Evolutionary conservation across 2,329 filamentous ascomycete species (phyloP), one percentile per base, ranked within the genome.

Genomic region (Cytospora chrysosperma): DNA sequence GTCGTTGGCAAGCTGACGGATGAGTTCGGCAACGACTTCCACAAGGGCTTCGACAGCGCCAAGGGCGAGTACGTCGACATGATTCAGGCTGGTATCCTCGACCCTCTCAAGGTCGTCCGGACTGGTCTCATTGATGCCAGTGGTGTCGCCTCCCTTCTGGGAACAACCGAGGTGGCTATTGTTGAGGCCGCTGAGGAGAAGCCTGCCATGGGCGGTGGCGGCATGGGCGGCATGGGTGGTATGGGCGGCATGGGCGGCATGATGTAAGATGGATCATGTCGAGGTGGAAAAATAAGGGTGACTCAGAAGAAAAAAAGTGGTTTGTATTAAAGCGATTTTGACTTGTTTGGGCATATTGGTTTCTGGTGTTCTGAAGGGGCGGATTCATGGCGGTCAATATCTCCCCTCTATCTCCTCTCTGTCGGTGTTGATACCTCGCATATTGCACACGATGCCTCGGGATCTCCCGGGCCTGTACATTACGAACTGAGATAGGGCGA

Each of bases 51-150:
- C 82, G 92, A 99, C 86, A 95, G 91, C 81, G 82, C 92, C 77
- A 97, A 93, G 85, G 93, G 94, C 79, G 91, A 98, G 83, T 99
- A 97, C 81, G 93, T 97, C 70, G 94, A 99, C 84, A 98, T 99
- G 95, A 97, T 99, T 75, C 78, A 86, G 68, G 87, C 92, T 70
- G 95, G 95, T 90, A 99, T 99, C 78, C 90, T 99, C 65, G 95
- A 99, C 78, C 95, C 95, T 69, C 91, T 99, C 85, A 99, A 99
- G 91, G 95, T 99, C 71, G 95, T 99, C 75, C 93, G 95, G 73
- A 99, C 95, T 68, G 94, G 92, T 74, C 89, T 99, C 65, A 86
- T 93, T 73, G 95, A 99, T 73, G 95, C 95, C 71, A 94, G 90
- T 75, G 95, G 95, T 80, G 95, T 99, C 72, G 95, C 95, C 60